These are phyloP conservation scores for Pseudogymnoascus verrucosus DNA, from an alignment of 2,329 filamentous ascomycete genomes.

Conservation along the genomic window DNA sequence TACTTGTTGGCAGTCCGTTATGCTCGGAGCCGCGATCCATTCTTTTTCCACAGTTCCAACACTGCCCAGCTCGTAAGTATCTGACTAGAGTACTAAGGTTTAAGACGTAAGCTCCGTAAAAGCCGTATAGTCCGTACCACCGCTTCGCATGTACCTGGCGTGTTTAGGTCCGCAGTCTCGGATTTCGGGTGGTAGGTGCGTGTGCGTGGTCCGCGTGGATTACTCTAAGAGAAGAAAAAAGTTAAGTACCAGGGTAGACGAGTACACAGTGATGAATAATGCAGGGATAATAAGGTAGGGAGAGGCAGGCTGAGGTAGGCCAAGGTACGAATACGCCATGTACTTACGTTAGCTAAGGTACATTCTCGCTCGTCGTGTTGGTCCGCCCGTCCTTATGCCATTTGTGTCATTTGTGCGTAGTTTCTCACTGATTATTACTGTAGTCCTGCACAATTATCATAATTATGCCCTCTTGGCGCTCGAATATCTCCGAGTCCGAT, in stretches of 20 bases:
- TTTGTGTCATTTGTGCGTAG: neutral
- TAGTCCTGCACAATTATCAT: too few relatives aligned
- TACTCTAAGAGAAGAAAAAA: too few relatives aligned
- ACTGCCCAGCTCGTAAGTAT: neutral
- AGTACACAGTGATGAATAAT: neutral
- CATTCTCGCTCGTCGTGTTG: neutral
- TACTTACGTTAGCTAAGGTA: neutral
- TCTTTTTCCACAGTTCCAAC: neutral
- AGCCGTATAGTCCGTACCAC: neutral
- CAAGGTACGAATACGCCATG: neutral
- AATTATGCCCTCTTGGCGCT: neutral
- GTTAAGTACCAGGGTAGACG: too few relatives aligned
- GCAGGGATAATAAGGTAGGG: neutral
- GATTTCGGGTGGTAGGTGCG: neutral
- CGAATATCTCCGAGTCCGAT: neutral
- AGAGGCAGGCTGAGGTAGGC: neutral
- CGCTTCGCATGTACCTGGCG: neutral
- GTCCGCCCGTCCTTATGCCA: neutral
- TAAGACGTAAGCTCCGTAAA: constrained; percentile 4
- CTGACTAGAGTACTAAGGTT: neutral
- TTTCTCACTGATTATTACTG: too few relatives aligned
- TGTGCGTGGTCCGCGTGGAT: neutral
- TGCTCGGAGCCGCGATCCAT: neutral
- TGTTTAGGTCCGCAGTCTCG: neutral
- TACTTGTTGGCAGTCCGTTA: neutral